phyloP scores from a whole-genome alignment of 768 basidiomycete genomes.

The Lentinula guzmanii region DNA sequence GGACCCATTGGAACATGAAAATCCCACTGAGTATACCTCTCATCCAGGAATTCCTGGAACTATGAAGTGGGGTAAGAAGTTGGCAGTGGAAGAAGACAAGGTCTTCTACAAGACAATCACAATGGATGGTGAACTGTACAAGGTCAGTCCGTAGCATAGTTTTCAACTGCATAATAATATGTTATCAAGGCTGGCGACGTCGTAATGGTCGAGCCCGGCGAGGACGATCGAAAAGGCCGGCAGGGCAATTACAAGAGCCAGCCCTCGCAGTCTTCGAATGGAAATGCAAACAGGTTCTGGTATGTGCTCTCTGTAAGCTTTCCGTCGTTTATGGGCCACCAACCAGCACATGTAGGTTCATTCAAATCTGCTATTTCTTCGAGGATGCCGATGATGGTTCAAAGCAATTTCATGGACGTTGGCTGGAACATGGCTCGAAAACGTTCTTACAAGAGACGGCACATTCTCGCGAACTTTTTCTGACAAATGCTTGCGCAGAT shows the following conservation, averaged over 20 bases:
- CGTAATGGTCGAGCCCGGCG: constrained; percentile 57
- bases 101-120: constrained; percentile 37
- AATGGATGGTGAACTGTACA: constrained; percentile 55
- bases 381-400: constrained; percentile 23
- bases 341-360: constrained; percentile 47
- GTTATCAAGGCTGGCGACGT: constrained; percentile 50
- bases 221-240: constrained; percentile 36
- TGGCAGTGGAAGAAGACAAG: constrained; percentile 13
- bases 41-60: constrained; percentile 19
- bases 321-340: not conserved
- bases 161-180: not conserved
- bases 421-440: constrained; percentile 61
- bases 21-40: constrained; percentile 8
- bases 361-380: constrained; percentile 60
- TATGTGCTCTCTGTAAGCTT: constrained; percentile 19
- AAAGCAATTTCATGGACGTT: constrained; percentile 60
- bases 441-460: constrained; percentile 63
- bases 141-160: constrained; percentile 26
- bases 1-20: constrained; percentile 1
- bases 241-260: constrained; percentile 32
- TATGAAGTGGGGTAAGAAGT: constrained; percentile 25
- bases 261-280: constrained; percentile 44
- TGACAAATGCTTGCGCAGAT: constrained; percentile 44
- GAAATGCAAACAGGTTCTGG: constrained; percentile 57
- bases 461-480: constrained; percentile 57